phyloP scores from a whole-genome alignment of 257 asterid genomes.

The Solanum etuberosum region DNA sequence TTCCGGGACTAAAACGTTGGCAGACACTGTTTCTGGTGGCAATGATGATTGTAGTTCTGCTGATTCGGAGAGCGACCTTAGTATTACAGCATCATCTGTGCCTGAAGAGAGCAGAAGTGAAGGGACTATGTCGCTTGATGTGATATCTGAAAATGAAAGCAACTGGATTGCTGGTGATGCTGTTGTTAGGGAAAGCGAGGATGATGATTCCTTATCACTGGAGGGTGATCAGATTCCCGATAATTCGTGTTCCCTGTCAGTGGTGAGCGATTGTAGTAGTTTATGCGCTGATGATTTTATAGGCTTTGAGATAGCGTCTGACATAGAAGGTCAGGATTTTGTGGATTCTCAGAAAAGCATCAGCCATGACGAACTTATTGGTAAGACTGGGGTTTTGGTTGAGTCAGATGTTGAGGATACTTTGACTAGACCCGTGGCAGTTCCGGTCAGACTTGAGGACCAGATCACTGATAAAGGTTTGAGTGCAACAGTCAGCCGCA shows the following conservation, averaged over 20 bases:
- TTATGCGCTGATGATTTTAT: slow-evolving; percentile 73
- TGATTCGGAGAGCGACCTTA: slow-evolving; percentile 14
- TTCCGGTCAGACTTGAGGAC: slow-evolving; percentile 15
- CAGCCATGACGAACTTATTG: slow-evolving; percentile 22
- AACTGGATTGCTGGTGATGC: slow-evolving; percentile 29
- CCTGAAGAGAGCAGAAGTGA: slow-evolving; percentile 15
- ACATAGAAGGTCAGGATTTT: slow-evolving; percentile 18
- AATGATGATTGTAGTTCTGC: slow-evolving; percentile 11
- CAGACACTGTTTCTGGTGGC: slow-evolving; percentile 19
- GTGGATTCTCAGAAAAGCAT: slow-evolving; percentile 28
- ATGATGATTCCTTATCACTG: slow-evolving; percentile 42
- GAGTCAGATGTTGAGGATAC: slow-evolving; percentile 14
- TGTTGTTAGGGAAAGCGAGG: slow-evolving; percentile 44
- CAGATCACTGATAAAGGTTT: slow-evolving; percentile 20
- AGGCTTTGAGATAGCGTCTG: slow-evolving; percentile 31
- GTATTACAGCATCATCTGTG: slow-evolving; percentile 12
- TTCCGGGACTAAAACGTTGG: slow-evolving; percentile 22
- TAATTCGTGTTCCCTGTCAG: slow-evolving; percentile 53
- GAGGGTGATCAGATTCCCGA: slow-evolving; percentile 48
- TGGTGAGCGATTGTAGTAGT: slow-evolving; percentile 79
- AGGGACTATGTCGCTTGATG: slow-evolving; percentile 10
- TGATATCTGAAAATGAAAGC: slow-evolving; percentile 16
- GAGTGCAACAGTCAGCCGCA: slow-evolving; percentile 28
- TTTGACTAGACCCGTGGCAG: slow-evolving; percentile 19
- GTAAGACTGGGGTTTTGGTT: slow-evolving; percentile 11